phyloP scores from a whole-genome alignment of 2,329 filamentous ascomycete species.

The Mycosphaerella sp. region DNA sequence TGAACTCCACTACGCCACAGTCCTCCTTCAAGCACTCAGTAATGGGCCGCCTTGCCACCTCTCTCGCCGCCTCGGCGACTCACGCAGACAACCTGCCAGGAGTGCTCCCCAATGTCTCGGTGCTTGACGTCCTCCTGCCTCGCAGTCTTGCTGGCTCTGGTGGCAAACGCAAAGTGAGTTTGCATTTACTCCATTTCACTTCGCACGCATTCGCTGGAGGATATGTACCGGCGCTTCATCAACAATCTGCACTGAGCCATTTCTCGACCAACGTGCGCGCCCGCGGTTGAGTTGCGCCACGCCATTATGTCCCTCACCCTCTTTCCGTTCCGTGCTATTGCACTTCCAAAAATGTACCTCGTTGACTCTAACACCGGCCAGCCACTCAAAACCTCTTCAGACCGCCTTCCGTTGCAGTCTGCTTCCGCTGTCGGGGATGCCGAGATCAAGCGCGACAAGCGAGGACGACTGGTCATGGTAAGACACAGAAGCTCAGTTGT shows the following conservation, averaged over 20 bases:
- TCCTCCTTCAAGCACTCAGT: background rate
- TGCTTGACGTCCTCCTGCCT: constrained; percentile 31
- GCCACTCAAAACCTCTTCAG: constrained; percentile 20
- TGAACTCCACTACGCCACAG: no score
- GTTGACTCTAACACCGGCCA: constrained; percentile 30
- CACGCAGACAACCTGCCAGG: constrained; percentile 28
- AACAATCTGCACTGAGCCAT: no score
- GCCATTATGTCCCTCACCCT: background rate
- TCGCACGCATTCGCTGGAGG: background rate
- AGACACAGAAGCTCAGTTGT: constrained; percentile 20
- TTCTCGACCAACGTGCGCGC: background rate
- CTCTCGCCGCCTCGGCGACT: constrained; percentile 25
- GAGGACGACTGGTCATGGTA: constrained; percentile 26
- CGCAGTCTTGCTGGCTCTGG: constrained; percentile 6
- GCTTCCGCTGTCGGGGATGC: constrained; percentile 22
- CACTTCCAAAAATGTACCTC: constrained; percentile 17
- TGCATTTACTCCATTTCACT: constrained; percentile 7
- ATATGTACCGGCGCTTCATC: no score
- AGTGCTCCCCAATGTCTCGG: constrained; percentile 27
- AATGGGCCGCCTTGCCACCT: constrained; percentile 31
- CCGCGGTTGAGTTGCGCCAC: background rate
- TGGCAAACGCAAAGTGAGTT: constrained; percentile 20
- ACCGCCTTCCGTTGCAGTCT: background rate
- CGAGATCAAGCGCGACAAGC: constrained; percentile 23
- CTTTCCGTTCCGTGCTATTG: constrained; percentile 4